Base-by-base conservation (phyloP, 2,329 filamentous ascomycete genomes). In the Aspergillus pseudoterreus region DNA sequence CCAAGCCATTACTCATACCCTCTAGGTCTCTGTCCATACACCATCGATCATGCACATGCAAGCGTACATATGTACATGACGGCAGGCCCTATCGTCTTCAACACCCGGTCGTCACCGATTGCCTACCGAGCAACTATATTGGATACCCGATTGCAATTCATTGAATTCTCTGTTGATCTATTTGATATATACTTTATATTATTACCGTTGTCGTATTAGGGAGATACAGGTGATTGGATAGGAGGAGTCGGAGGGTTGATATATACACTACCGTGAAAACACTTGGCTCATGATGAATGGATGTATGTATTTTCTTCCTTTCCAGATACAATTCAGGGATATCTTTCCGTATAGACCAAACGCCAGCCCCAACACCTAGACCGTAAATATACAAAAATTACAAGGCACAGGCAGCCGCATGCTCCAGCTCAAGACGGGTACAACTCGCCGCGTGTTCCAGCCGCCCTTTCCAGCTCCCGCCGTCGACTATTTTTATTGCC, bases 391-490 rank as follows among this genome's bases (percentile, higher is more conserved):
- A 27, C 19, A 30, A 4, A 4, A 38, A 49, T 9, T 9, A 36
- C 27, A 38, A 36, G 51, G 11, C 60, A 54, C 54, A 51, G 11
- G 5, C 22, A 17, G 47, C 27, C 35, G 39, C 45, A 56, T 22
- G 49, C 48, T 41, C 11, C 48, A 48, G 47, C 21, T 17, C 49
- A 57, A 49, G 50, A 72, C 49, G 68, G 58, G 52, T 68, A 72
- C 47, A 73, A 50, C 43, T 74, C 71, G 12, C 70, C 71, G 41
- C 54, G 63, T 33, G 63, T 57, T 4, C 70, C 71, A 45, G 61
- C 56, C 2, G 65, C 69, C 5, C 59, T 58, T 52, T 74, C 71
- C 36, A 69, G 51, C 36, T 73, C 70, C 8, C 64, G 63, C 9
- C 71, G 61, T 42, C 69, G 63, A 57, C 44, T 54, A 36, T 39